Evolutionary conservation across 441 rosid genomes (phyloP).

Genomic region (Aquilaria agallochum): DNA sequence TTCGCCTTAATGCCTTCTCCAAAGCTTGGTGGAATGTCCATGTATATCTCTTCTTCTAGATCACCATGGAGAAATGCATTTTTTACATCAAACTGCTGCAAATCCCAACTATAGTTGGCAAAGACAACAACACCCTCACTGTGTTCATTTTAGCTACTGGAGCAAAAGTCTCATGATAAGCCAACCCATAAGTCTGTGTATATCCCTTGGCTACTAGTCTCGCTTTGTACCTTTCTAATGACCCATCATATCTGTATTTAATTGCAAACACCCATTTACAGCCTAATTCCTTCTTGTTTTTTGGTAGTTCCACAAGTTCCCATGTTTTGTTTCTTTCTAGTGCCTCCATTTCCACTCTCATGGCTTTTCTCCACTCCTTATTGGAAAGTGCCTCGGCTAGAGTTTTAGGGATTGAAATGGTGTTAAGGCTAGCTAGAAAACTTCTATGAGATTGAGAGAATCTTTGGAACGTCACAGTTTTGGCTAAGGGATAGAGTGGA

Average conservation of each 20-base stretch:
- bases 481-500: neutral
- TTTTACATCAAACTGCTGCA: neutral
- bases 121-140: neutral
- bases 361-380: neutral
- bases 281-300: neutral
- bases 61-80: neutral
- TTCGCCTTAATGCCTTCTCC: neutral
- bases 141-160: slow-evolving; percentile 4
- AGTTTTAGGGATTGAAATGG: neutral
- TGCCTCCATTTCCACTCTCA: neutral
- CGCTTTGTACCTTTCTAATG: neutral
- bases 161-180: neutral
- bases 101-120: neutral
- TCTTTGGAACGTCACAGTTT: neutral
- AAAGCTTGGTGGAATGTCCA: neutral
- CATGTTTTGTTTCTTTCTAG: neutral
- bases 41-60: neutral
- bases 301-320: neutral
- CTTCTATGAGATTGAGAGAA: neutral
- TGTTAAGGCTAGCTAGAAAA: too few species aligned
- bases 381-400: neutral
- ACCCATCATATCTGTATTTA: neutral
- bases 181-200: neutral
- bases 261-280: neutral
- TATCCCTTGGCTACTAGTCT: slow-evolving; percentile 1